Evolutionary conservation across 345 rosid species (phyloP), one percentile per base, ranked within the genome.

Genomic region (Psidium guajava): DNA sequence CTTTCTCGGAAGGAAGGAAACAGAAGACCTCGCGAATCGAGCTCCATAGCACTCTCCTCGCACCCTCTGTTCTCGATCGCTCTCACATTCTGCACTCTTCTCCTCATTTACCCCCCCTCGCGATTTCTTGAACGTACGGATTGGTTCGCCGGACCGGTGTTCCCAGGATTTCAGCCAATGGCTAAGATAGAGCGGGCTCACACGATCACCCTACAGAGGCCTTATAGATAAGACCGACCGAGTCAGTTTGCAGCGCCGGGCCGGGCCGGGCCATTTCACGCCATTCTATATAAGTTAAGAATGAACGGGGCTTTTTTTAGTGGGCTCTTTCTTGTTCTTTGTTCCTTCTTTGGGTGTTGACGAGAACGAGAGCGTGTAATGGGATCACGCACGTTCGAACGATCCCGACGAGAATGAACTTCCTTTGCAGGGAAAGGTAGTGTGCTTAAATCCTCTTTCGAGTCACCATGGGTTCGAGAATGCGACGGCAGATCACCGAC

Each of bases 31-130:
- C 24, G 4, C 15, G 32, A 81, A 81, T 44, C 54, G 36, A 81
- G 44, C 24, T 80, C 8, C n/a, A 16, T 3, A 9, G 18, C 27
- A 2, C 8, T 3, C 64, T n/a, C 6, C 64, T 58, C 6, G 32
- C 85, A 92, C 82, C 93, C 97, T 82, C 95, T 93, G 77, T 88
- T 94, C 87, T 92, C 95, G 8, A 90, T 90, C 90, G 27, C 93
- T 52, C 53, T 92, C 86, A 87, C 98, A 82, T 86, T 96, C 82
- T 93, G 53, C 86, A 64, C 83, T 85, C 87, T 94, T 0, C 40
- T 95, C 36, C 40, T 95, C 36, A 86, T 96, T 82, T 94, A 92
- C 53, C 89, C 88, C 88, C 54, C 98, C 99, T 13, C 74, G 73
- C n/a, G 24, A 82, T 20, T 86, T 85, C 25, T 73, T 89, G 55